These are phyloP conservation scores for Pinus albicaulis DNA, from an alignment of 75 land plant genomes.

Conservation along the genomic window DNA sequence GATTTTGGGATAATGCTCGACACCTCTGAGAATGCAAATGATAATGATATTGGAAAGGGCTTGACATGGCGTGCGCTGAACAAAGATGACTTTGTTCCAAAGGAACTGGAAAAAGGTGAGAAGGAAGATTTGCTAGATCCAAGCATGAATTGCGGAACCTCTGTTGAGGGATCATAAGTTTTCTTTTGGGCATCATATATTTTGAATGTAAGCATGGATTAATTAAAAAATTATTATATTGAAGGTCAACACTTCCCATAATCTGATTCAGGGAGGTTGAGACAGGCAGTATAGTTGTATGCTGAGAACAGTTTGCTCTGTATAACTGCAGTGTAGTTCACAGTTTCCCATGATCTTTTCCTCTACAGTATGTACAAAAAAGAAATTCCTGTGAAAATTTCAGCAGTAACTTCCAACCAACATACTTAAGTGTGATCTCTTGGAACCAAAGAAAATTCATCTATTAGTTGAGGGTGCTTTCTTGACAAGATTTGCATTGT, in stretches of 20 bases:
- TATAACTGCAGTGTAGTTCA: background rate
- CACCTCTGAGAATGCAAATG: background rate
- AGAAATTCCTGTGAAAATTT: background rate
- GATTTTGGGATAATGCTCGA: background rate
- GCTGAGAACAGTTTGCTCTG: background rate
- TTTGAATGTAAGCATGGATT: background rate
- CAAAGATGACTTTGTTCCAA: constrained; percentile 14
- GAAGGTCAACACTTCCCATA: background rate
- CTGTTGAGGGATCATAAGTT: constrained; percentile 2
- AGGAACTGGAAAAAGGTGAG: constrained; percentile 23
- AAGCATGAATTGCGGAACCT: constrained; percentile 13
- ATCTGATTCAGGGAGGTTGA: constrained; percentile 2
- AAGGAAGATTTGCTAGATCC: constrained; percentile 23
- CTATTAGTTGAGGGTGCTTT: background rate
- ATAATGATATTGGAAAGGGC: constrained; percentile 25
- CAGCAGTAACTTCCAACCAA: background rate
- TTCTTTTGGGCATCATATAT: background rate
- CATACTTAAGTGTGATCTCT: background rate
- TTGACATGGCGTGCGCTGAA: constrained; percentile 31
- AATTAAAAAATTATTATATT: background rate
- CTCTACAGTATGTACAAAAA: background rate
- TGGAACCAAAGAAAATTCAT: background rate
- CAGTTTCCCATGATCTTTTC: background rate
- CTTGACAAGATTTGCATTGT: background rate
- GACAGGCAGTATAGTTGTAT: background rate